phyloP scores from a whole-genome alignment of 2,329 filamentous ascomycete genomes.

The Fusarium stilboides region DNA sequence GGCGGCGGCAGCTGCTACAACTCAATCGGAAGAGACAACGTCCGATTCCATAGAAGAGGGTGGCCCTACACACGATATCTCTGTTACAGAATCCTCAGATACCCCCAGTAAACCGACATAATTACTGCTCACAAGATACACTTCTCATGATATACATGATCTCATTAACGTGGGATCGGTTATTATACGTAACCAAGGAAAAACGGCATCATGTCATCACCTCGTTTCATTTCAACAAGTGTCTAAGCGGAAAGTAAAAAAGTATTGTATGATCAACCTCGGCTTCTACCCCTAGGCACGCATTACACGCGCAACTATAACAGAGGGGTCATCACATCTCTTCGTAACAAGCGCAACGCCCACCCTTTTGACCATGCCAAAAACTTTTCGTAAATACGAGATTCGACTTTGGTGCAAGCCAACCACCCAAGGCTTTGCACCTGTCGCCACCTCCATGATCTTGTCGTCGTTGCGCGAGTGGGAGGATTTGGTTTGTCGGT shows the following conservation, averaged over 20 bases:
- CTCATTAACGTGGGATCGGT: background rate
- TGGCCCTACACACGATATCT: background rate
- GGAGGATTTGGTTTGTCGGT: conserved; percentile 54
- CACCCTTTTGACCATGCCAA: conserved; percentile 69
- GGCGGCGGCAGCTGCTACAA: conserved; percentile 32
- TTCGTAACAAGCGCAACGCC: conserved; percentile 64
- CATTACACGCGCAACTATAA: conserved; percentile 66
- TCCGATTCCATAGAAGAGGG: background rate
- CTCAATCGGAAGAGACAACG: background rate
- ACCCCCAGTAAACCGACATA: conserved; percentile 5
- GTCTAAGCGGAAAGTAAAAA: conserved; percentile 60
- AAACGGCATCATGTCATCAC: conserved; percentile 44
- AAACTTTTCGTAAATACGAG: conserved; percentile 72
- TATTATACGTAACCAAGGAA: background rate
- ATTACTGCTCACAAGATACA: background rate
- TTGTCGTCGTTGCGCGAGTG: conserved; percentile 57
- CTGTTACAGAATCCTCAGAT: background rate
- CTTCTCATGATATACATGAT: background rate
- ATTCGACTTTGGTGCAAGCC: conserved; percentile 66
- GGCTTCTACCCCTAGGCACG: conserved; percentile 66
- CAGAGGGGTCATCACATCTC: conserved; percentile 65
- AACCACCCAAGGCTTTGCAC: conserved; percentile 61
- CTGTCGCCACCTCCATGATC: conserved; percentile 62
- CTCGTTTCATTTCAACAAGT: conserved; percentile 51
- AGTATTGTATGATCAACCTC: conserved; percentile 71